These are phyloP conservation scores for Kurtzmaniella fragi DNA, from an alignment of 805 yeast species.

Conservation along the genomic window DNA sequence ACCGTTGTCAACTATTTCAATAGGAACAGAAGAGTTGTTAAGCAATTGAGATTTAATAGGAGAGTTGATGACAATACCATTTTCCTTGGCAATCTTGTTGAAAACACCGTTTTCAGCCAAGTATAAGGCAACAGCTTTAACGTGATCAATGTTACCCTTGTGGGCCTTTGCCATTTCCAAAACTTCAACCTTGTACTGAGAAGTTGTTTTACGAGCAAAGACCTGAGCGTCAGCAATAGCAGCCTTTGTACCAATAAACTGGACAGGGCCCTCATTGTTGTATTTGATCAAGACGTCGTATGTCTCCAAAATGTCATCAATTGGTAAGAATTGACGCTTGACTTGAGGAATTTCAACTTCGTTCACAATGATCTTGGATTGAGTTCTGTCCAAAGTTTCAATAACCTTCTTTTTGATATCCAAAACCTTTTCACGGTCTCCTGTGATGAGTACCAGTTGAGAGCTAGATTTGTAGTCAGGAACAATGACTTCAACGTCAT, in stretches of 20 bases:
- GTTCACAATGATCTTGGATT: slow-evolving; percentile 43
- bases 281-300: slow-evolving; percentile 53
- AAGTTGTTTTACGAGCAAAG: slow-evolving; percentile 55
- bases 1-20: slow-evolving; percentile 55
- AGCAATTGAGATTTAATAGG: slow-evolving; percentile 36
- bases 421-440: slow-evolving; percentile 64
- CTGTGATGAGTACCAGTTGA: slow-evolving; percentile 48
- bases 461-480: slow-evolving; percentile 34
- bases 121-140: slow-evolving; percentile 65
- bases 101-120: slow-evolving; percentile 52
- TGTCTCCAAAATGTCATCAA: slow-evolving; percentile 46
- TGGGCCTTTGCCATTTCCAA: slow-evolving; percentile 89
- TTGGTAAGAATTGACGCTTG: slow-evolving; percentile 66
- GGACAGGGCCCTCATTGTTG: slow-evolving; percentile 51
- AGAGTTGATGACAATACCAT: slow-evolving; percentile 34
- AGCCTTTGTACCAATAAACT: slow-evolving; percentile 56
- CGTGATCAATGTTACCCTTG: slow-evolving; percentile 72
- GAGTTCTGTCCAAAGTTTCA: slow-evolving; percentile 39
- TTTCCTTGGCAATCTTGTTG: slow-evolving; percentile 30
- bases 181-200: slow-evolving; percentile 55
- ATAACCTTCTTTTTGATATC: slow-evolving; percentile 50
- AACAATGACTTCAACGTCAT: slow-evolving; percentile 26
- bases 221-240: slow-evolving; percentile 59
- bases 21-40: slow-evolving; percentile 42
- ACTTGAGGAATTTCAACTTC: slow-evolving; percentile 60